Evolutionary conservation across 129 eudicot species (phyloP).

Genomic region (Cynara cardunculus): DNA sequence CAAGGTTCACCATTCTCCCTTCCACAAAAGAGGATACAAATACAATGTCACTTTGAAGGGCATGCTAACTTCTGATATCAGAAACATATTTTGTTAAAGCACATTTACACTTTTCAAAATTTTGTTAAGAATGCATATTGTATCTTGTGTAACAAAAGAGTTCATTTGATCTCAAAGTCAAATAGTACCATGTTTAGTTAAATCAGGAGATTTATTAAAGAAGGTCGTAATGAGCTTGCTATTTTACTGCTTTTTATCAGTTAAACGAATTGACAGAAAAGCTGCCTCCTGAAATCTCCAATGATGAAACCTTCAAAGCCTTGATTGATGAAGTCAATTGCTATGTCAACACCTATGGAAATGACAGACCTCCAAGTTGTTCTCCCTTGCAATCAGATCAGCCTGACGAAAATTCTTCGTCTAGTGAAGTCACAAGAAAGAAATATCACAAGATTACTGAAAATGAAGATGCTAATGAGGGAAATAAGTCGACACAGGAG

Average conservation of each 20-base stretch:
- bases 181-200: not conserved
- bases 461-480: slow-evolving; percentile 25
- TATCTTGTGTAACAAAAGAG: not conserved
- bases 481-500: slow-evolving; percentile 21
- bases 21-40: not conserved
- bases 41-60: not conserved
- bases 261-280: slow-evolving; percentile 56
- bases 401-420: slow-evolving; percentile 14
- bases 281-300: slow-evolving; percentile 42
- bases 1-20: too few relatives aligned
- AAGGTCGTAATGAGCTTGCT: not conserved
- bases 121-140: not conserved
- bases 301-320: slow-evolving; percentile 42
- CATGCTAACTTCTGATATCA: not conserved
- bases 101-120: not conserved
- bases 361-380: slow-evolving; percentile 28
- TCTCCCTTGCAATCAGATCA: slow-evolving; percentile 12
- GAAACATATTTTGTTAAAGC: not conserved
- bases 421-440: slow-evolving; percentile 17
- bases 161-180: not conserved
- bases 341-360: slow-evolving; percentile 30
- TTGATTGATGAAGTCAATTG: slow-evolving; percentile 38
- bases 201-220: not conserved
- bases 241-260: slow-evolving; percentile 32
- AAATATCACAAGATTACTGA: slow-evolving; percentile 30